These are phyloP conservation scores for Telopea speciosissima DNA, from an alignment of 177 flowering plant species.

Conservation along the genomic window DNA sequence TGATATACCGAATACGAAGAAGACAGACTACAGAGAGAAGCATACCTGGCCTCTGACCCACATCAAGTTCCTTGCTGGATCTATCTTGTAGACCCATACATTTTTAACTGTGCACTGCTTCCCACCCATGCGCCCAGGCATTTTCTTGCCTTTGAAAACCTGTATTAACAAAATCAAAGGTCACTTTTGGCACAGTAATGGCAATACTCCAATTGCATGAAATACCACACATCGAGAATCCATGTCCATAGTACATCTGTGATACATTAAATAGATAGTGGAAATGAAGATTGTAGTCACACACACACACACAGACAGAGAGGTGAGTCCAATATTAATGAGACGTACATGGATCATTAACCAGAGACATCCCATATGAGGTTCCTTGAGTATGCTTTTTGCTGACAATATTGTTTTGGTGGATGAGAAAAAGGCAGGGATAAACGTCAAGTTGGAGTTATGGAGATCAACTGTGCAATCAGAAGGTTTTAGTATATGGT, in stretches of 20 bases:
- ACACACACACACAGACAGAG: too few species aligned
- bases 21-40: not conserved
- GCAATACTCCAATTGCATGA: not conserved
- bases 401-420: too few species aligned
- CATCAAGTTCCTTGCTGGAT: slow-evolving; percentile 81
- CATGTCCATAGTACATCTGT: not conserved
- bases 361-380: too few species aligned
- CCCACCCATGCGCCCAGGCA: slow-evolving; percentile 97
- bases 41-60: slow-evolving; percentile 94
- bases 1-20: too few species aligned
- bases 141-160: slow-evolving; percentile 88
- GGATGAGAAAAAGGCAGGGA: too few species aligned
- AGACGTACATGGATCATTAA: too few species aligned
- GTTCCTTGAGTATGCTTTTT: too few species aligned
- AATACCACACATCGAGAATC: not conserved
- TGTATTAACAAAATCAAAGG: slow-evolving; percentile 17
- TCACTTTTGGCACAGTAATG: not conserved
- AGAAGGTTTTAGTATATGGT: too few species aligned
- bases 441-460: too few species aligned
- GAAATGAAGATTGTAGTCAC: too few species aligned
- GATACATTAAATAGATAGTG: not conserved
- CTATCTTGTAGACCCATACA: slow-evolving; percentile 90
- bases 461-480: too few species aligned
- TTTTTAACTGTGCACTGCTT: slow-evolving; percentile 67
- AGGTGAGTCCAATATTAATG: too few species aligned